Evolutionary conservation across 345 rosid species (phyloP), one percentile per base, ranked within the genome.

Genomic region (Citrus sp.): DNA sequence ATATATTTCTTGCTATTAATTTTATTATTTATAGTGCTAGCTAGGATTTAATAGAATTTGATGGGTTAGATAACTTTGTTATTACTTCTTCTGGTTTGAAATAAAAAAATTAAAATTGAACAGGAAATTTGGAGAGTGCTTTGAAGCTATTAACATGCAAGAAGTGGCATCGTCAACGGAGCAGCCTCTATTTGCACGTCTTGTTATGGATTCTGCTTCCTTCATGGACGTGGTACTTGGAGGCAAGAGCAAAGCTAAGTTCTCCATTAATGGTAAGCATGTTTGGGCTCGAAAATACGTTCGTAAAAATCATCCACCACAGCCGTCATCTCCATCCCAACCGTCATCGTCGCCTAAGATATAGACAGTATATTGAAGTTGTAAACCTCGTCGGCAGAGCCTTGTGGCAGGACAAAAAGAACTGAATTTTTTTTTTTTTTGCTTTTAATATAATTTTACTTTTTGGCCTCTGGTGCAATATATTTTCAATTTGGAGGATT

Each of bases 201-300:
- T 93, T 38, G 90, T 92, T 38, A 79, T 90, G 63, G 64, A 3
- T 5, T 76, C 90, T 9, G 70, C 84, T 1, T 24, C 67, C 13
- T 42, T 38, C 30, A 76, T 89, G 46, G 62, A 76, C 9, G 69
- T 75, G 30, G 60, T 94, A 9, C 85, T 90, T 5, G 77, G 55
- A 2, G 84, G 84, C 27, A 81, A 35, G 67, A 37, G 19, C 64
- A 92, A 84, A 74, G 89, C 80, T 10, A 94, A 90, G 73, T 92
- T 84, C 84, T 79, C 85, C 79, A 91, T 94, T 38, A 87, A 90
- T 56, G 93, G 97, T 2, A 94, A 92, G 82, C 97, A 94, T 79
- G 92, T 86, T 46, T 86, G 91, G 93, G 93, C 90, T 14, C 77
- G 78, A 63, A 74, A 74, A 63, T 74, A 40, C 42, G 60, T 74